Evolutionary conservation across 2,329 filamentous ascomycete genomes (phyloP).

Genomic region (Curvularia eragrostidis): DNA sequence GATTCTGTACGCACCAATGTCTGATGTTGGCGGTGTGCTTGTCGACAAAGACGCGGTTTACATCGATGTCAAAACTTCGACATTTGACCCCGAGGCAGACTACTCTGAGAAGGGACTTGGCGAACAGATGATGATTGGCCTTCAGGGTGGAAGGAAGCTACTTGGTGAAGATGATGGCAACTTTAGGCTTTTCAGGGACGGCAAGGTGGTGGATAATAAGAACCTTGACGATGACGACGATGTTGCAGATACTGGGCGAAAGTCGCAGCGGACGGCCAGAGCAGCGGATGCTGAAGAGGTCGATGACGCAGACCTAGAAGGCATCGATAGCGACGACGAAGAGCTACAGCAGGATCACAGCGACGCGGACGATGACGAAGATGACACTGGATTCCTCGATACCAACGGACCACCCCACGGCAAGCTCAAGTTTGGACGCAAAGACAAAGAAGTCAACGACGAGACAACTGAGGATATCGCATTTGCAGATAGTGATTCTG

Average conservation of each 20-base stretch:
- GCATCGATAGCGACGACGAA: slow-evolving; percentile 60
- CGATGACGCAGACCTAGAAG: slow-evolving; percentile 60
- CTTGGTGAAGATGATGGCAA: slow-evolving; percentile 83
- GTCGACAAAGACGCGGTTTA: slow-evolving; percentile 98
- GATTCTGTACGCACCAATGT: slow-evolving; percentile 95
- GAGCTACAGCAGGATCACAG: slow-evolving; percentile 58
- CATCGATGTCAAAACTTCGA: slow-evolving; percentile 74
- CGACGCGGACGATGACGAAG: slow-evolving; percentile 60
- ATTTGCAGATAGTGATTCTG: slow-evolving; percentile 97
- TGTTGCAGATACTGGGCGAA: slow-evolving; percentile 65
- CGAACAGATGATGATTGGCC: slow-evolving; percentile 89
- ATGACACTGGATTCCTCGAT: slow-evolving; percentile 56
- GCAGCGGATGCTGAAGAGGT: slow-evolving; percentile 56
- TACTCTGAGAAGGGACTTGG: slow-evolving; percentile 83
- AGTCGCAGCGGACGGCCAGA: slow-evolving; percentile 59
- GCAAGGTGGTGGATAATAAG: slow-evolving; percentile 65
- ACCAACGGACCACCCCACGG: slow-evolving; percentile 52
- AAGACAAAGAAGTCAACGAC: slow-evolving; percentile 39
- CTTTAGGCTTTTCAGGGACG: slow-evolving; percentile 83
- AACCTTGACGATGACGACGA: slow-evolving; percentile 61
- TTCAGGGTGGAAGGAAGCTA: slow-evolving; percentile 82
- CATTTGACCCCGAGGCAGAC: slow-evolving; percentile 70
- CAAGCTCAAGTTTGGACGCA: slow-evolving; percentile 36
- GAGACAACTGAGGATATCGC: slow-evolving; percentile 70
- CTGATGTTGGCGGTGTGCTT: slow-evolving; percentile 91